phyloP scores from a whole-genome alignment of 768 basidiomycete species.

The Crucibulum laeve region DNA sequence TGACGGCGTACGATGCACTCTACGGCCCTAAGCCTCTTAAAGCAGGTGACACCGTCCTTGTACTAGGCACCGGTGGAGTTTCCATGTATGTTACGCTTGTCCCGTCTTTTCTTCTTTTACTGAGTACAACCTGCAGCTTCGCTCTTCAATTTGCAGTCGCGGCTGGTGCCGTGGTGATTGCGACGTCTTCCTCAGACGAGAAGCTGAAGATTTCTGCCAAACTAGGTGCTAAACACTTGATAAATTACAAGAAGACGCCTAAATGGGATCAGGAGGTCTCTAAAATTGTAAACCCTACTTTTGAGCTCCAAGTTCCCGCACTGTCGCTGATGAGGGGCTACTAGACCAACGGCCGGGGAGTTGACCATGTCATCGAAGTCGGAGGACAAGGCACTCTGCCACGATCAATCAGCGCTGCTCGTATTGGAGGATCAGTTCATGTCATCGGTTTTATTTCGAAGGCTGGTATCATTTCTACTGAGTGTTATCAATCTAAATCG shows the following conservation, averaged over 20 bases:
- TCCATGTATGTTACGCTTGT: constrained; percentile 21
- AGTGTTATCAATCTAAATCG: constrained; percentile 1
- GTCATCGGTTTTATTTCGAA: constrained; percentile 46
- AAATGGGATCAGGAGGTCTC: constrained; percentile 54
- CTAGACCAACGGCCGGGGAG: constrained; percentile 25
- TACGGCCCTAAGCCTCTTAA: constrained; percentile 33
- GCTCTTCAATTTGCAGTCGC: constrained; percentile 51
- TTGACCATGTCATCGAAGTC: constrained; percentile 26
- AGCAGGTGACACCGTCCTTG: constrained; percentile 54
- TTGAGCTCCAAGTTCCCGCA: background rate
- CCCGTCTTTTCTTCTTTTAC: no score
- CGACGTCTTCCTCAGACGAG: constrained; percentile 54
- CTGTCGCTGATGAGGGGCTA: constrained; percentile 1
- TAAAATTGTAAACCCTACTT: constrained; percentile 25
- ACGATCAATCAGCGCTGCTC: constrained; percentile 35
- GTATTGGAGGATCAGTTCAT: constrained; percentile 39
- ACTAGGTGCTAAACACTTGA: constrained; percentile 48
- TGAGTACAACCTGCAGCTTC: constrained; percentile 23
- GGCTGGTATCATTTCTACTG: no score
- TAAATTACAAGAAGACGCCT: constrained; percentile 58
- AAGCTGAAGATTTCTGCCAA: constrained; percentile 44
- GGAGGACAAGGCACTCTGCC: constrained; percentile 48
- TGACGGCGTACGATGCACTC: constrained; percentile 64
- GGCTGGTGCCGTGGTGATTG: constrained; percentile 52
- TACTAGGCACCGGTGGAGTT: constrained; percentile 11